Base-by-base conservation (phyloP, 2,329 filamentous ascomycete species). In the Ceratocystis alfenasii region DNA sequence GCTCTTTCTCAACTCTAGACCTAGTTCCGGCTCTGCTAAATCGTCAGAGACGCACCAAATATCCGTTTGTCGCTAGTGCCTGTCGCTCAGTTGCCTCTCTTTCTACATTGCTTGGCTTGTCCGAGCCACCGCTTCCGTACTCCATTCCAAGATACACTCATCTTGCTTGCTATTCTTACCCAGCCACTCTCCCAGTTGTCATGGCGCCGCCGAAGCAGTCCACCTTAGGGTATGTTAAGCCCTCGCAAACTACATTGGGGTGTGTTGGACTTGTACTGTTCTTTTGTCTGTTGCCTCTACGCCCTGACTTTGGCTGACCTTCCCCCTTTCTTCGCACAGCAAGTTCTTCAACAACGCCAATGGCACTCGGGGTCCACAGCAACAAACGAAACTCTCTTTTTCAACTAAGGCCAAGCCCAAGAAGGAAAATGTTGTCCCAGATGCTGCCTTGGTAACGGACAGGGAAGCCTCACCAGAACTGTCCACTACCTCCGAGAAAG, bases 171-270 rank as follows among this genome's bases (percentile, higher is more conserved):
- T 57, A 8, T 67, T 25, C 44, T 33, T 22, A 28, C 22, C 28
- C 48, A 10, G 22, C 41, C n/a, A 15, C 20, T 25, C 12, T 28
- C 33, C 64, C 67, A 64, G 65, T 70, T 70, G 65, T 55, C 55
- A 80, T 80, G 77, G 77, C 79, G 70, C 77, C 78, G 55, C 78
- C 78, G 55, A 91, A 89, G 74, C 90, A 95, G 78, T 85, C 88
- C 72, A 95, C 89, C 68, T 78, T 95, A 75, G 89, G 89, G 91
- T 95, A 94, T 78, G 90, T 93, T 69, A 87, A 84, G 76, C 78
- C 85, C 72, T 80, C 81, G 69, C 89, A 93, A 79, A 84, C 81
- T 73, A 90, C 86, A 71, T 78, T 93, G 75, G 83, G 86, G 88
- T 91, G 74, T 70, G 84, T 41, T 76, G 78, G 77, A 20, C 55